Base-by-base conservation (phyloP, 768 basidiomycete species). In the Naganishia onofrii region DNA sequence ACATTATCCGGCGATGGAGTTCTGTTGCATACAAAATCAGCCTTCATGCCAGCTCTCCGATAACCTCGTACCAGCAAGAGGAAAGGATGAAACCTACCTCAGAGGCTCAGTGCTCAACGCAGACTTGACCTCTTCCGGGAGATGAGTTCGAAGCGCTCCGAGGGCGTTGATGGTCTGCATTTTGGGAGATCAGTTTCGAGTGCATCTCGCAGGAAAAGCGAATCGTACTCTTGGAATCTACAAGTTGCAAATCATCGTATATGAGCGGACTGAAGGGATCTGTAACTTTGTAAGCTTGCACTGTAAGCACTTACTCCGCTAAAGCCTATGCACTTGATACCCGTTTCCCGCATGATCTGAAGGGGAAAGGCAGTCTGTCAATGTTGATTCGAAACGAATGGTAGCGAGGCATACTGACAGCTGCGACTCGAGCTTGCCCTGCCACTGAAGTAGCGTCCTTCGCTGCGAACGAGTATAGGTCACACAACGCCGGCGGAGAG, bases 241-340 rank as follows among this genome's bases (percentile, higher is more conserved):
- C 3, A 58, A 38, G 29, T 8, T 10, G 1, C 6, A 26, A 44
- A 32, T 26, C 23, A 34, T 32, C 12, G 36, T 21, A 29, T 15
- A 31, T 38, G 17, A 28, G 32, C 56, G 21, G n/a, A 8, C 28
- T 66, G n/a, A 38, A 29, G 23, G 57, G 51, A 51, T 23, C 15
- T 70, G 74, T 52, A 34, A 36, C 19, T 72, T 21, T 7, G 26
- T 44, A 17, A 2, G 8, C n/a, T n/a, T n/a, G n/a, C n/a, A n/a
- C n/a, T 2, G 10, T 26, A 31, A 26, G 70, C 6, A 67, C 74
- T 63, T 68, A 74, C 74, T 9, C 74, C 74, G 32, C 71, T 73
- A 78, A 95, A 93, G 75, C 93, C 90, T 76, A 87, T 86, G 77
- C 91, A 92, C 83, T 95, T 95, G 79, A 95, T 77, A 34, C 90